Conservation (phyloP, 176 grass and related monocot genomes). For the Paspalum notatum region DNA sequence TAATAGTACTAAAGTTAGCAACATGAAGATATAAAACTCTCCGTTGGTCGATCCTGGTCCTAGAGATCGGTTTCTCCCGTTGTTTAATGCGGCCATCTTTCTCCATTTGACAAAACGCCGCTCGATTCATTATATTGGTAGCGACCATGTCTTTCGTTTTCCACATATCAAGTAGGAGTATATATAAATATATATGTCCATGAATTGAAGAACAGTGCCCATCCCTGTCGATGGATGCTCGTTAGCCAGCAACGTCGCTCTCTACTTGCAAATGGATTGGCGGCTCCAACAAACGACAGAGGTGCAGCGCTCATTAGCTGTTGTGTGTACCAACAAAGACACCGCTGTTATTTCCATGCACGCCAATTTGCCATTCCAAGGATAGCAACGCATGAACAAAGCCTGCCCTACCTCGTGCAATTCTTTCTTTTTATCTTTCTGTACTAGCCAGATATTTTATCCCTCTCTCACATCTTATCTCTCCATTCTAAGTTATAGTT, state of each 20-base stretch:
- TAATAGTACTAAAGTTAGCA: no score
- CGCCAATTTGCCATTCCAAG: no score
- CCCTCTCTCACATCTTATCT: no score
- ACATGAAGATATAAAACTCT: no score
- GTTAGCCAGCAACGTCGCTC: not conserved
- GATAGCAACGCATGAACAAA: no score
- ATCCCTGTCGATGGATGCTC: not conserved
- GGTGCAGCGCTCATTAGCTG: not conserved
- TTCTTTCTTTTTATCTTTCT: no score
- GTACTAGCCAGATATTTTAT: no score
- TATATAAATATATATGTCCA: not conserved
- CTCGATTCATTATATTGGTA: not conserved
- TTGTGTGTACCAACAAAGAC: not conserved
- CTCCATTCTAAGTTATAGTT: no score
- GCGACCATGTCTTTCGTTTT: not conserved
- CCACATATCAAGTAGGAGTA: no score
- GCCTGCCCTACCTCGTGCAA: no score
- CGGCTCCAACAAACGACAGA: not conserved
- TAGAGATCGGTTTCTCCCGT: not conserved
- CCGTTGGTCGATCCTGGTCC: no score
- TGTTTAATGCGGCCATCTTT: not conserved
- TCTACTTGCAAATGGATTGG: not conserved
- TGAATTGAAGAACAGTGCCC: not conserved
- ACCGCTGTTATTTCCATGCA: not conserved
- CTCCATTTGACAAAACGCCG: slow-evolving; percentile 5